Evolutionary conservation across 129 eudicot genomes (phyloP).

Genomic region (carrot (Daucus carota)): DH1_v3.0 NC_030386.2:19507501-19508000

Average conservation of each 20-base stretch:
- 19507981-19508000: constrained; percentile 28
- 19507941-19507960: constrained; percentile 12
- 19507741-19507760: constrained; percentile 6
- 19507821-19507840: constrained; percentile 13
- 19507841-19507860: constrained; percentile 3
- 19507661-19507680: constrained; percentile 10
- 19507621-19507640: constrained; percentile 9
- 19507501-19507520: constrained; percentile 15
- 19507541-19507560: constrained; percentile 9
- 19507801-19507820: constrained; percentile 15
- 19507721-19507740: constrained; percentile 7
- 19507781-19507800: constrained; percentile 13
- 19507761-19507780: constrained; percentile 3
- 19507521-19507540: constrained; percentile 16
- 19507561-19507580: constrained; percentile 20
- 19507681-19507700: constrained; percentile 14
- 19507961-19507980: constrained; percentile 29
- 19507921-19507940: constrained; percentile 21
- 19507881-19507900: constrained; percentile 11
- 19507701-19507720: constrained; percentile 17
- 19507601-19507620: constrained; percentile 8
- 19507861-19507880: constrained; percentile 28
- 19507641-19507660: constrained; percentile 5
- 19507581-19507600: constrained; percentile 8
- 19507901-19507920: constrained; percentile 14